Evolutionary conservation across 1,139 yeast species (phyloP), one percentile per base, ranked within the genome.

Genomic region (Kluyveromyces sp.): DNA sequence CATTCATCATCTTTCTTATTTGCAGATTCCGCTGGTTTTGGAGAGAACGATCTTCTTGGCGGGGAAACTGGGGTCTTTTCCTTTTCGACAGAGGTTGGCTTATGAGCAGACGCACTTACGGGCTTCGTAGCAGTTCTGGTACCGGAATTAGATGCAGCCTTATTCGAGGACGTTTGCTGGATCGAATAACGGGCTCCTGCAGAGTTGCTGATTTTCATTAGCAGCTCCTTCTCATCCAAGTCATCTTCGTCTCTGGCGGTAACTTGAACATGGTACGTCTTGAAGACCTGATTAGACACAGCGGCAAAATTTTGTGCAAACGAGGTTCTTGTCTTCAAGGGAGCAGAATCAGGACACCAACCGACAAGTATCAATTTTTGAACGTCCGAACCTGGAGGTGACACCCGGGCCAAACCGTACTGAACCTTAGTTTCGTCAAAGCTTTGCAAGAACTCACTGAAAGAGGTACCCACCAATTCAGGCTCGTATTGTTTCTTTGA

Each of bases 201-300:
- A 33, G 98, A 96, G 52, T 87, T 83, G 51, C 86, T 80, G 41
- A 94, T 80, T 55, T 87, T 80, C 44, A 78, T 73, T 53, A 87
- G 65, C 50, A 92, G 77, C 49, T 84, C 94, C 29, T 75, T 73
- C 39, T 83, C 85, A 54, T 85, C 85, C 61, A 94, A 74, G 61
- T 94, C 98, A 58, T 87, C 96, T 43, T 78, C 74, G 59, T 86
- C 94, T 66, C 97, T 78, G n/a, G 97, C 98, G 36, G 96, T 87
- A 52, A 94, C 80, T 66, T 92, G 97, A 44, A 92, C 89, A 61
- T 92, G 98, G 66, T 89, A 92, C 33, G 95, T 95, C 52, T 73
- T 73, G 55, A 83, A 72, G 19, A 79, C 70, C 47, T 73, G 77
- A 42, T 60, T 58, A 26, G 89, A 77, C 13, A 83, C 83, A 35